Percentiles rank a stretch among this genome's conserved stretches.
Evolutionary conservation across 1,139 yeast genomes (phyloP).

Genomic region (Pichia inconspicua): DNA sequence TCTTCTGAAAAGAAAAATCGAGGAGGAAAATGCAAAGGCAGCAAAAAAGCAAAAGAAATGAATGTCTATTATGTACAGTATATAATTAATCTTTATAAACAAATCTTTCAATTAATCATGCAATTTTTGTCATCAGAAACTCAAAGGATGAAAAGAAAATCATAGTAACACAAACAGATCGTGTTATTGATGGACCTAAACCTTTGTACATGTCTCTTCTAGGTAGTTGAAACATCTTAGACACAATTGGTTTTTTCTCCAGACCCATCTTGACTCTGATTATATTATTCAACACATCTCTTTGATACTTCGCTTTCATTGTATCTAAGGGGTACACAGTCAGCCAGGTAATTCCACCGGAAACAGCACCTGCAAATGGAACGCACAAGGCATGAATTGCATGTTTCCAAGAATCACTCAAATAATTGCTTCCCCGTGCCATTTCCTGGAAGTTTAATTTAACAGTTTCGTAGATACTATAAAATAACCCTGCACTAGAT

Average conservation of each 20-base stretch:
- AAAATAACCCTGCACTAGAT: conserved; percentile 65
- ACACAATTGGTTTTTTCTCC: conserved; percentile 30
- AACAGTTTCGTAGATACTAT: conserved; percentile 65
- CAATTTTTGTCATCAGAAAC: conserved; percentile 48
- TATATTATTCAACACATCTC: conserved; percentile 64
- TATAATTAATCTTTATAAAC: background rate
- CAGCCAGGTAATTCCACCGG: conserved; percentile 71
- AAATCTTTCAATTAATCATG: conserved; percentile 15
- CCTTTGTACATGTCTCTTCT: conserved; percentile 61
- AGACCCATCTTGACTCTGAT: conserved; percentile 43
- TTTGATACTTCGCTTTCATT: conserved; percentile 63
- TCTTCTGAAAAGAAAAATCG: conserved; percentile 44
- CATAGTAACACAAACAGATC: conserved; percentile 69
- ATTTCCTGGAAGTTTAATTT: conserved; percentile 39
- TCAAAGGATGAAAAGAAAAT: conserved; percentile 72
- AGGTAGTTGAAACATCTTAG: conserved; percentile 30
- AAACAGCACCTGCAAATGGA: conserved; percentile 69
- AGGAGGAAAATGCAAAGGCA: conserved; percentile 16
- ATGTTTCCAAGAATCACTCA: conserved; percentile 3
- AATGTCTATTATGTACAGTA: background rate
- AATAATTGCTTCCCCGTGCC: conserved; percentile 8
- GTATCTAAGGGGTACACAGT: conserved; percentile 77
- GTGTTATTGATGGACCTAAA: conserved; percentile 59
- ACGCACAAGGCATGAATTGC: conserved; percentile 18
- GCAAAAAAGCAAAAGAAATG: conserved; percentile 18